Evolutionary conservation across 352 stramenopile species (phyloP).

Genomic region (Plasmopara muralis): DNA sequence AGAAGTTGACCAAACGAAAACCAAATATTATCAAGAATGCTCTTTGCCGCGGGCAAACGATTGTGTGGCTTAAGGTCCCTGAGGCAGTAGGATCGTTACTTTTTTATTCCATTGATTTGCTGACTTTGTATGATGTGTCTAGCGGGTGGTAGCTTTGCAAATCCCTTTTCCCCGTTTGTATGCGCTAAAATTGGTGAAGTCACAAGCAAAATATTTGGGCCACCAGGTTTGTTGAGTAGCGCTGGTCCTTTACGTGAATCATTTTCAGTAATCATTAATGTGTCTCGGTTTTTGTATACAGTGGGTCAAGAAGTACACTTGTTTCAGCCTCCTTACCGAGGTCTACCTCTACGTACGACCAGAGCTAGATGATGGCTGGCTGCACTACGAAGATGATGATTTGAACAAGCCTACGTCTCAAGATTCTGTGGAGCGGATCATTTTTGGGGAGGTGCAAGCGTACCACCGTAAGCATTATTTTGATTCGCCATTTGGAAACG

Average conservation of each 20-base stretch:
- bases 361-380: constrained; percentile 75
- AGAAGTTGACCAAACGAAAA: constrained; percentile 82
- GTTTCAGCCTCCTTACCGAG: constrained; percentile 65
- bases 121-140: constrained; percentile 5
- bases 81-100: constrained; percentile 3
- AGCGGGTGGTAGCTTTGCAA: constrained; percentile 67
- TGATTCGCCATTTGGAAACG: constrained; percentile 42
- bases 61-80: constrained; percentile 73
- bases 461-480: constrained; percentile 85
- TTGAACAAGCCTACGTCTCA: constrained; percentile 58
- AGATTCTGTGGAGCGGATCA: constrained; percentile 65
- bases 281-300: constrained; percentile 13
- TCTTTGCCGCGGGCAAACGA: constrained; percentile 62
- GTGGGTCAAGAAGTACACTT: constrained; percentile 85
- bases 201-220: constrained; percentile 75
- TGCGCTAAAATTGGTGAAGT: constrained; percentile 80
- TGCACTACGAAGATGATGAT: constrained; percentile 76
- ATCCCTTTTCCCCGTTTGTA: constrained; percentile 64
- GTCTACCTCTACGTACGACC: constrained; percentile 74
- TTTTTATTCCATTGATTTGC: not conserved
- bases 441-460: constrained; percentile 82
- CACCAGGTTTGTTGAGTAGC: constrained; percentile 40
- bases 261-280: not conserved
- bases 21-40: constrained; percentile 80
- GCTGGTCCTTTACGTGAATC: not conserved